Evolutionary conservation across 352 stramenopile species (phyloP).

Genomic region (Aphanomyces cochlioides): DNA sequence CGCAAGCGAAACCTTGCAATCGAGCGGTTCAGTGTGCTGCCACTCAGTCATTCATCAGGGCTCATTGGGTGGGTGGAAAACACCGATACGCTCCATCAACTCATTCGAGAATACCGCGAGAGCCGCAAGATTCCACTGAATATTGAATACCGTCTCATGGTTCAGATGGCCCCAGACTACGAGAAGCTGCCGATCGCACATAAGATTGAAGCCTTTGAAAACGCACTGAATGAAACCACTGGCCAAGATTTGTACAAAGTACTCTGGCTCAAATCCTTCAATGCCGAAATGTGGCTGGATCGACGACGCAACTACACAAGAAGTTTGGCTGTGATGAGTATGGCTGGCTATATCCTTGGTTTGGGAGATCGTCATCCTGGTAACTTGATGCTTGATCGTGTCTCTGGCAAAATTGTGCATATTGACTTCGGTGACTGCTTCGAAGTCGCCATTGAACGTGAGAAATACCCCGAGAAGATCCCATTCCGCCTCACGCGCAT

Average conservation of each 20-base stretch:
- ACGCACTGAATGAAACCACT: conserved; percentile 88
- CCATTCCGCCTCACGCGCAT: conserved; percentile 99
- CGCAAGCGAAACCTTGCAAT: conserved; percentile 98
- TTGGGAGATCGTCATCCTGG: conserved; percentile 99
- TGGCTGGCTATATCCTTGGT: conserved; percentile 99
- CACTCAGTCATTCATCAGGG: conserved; percentile 97
- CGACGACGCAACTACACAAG: conserved; percentile 97
- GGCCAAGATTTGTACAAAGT: conserved; percentile 99
- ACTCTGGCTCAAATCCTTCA: conserved; percentile 98
- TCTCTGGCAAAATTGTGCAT: conserved; percentile 99
- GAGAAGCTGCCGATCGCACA: conserved; percentile 98
- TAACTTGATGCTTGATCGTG: conserved; percentile 99
- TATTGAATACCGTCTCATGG: conserved; percentile 96
- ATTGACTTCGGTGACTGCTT: conserved; percentile 99
- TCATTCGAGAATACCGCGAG: conserved; percentile 97
- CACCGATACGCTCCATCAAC: conserved; percentile 98
- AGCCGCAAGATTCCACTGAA: conserved; percentile 92
- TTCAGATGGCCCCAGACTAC: conserved; percentile 96
- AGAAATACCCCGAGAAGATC: conserved; percentile 99
- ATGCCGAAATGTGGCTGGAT: conserved; percentile 99
- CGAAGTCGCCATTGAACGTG: conserved; percentile 98
- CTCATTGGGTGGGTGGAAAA: conserved; percentile 99
- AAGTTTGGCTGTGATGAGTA: conserved; percentile 99
- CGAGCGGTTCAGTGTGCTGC: conserved; percentile 97
- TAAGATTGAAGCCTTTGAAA: conserved; percentile 99